These are phyloP conservation scores for Neurospora tetrasperma DNA, from an alignment of 495 filamentous ascomycete species.

Conservation along the genomic window DNA sequence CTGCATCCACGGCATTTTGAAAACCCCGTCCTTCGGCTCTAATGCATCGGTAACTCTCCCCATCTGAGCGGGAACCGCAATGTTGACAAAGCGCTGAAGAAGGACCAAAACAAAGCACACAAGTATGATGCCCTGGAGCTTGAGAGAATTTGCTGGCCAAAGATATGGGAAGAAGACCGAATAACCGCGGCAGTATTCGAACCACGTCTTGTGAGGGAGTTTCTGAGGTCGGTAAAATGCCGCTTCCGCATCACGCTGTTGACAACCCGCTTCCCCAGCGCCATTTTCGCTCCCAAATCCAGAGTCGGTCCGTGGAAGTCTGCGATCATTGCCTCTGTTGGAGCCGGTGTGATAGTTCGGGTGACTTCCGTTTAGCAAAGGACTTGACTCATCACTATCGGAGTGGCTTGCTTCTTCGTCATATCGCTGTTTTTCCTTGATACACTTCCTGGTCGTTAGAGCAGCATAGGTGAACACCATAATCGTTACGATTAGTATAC, in stretches of 20 bases:
- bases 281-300: slow-evolving; percentile 17
- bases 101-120: slow-evolving; percentile 69
- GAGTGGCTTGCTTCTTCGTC: slow-evolving; percentile 38
- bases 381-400: slow-evolving; percentile 39
- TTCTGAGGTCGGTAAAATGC: slow-evolving; percentile 45
- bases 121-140: slow-evolving; percentile 65
- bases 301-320: slow-evolving; percentile 9
- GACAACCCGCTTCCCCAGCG: slow-evolving; percentile 18
- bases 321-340: slow-evolving; percentile 14
- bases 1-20: slow-evolving; percentile 24
- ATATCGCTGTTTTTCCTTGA: slow-evolving; percentile 24
- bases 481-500: slow-evolving; percentile 28
- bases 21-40: slow-evolving; percentile 13
- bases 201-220: slow-evolving; percentile 32
- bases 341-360: slow-evolving; percentile 25
- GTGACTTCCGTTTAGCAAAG: slow-evolving; percentile 26
- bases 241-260: slow-evolving; percentile 33
- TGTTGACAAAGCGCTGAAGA: slow-evolving; percentile 67
- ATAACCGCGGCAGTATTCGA: slow-evolving; percentile 80
- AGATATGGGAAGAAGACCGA: slow-evolving; percentile 87
- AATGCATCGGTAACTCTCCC: slow-evolving; percentile 63
- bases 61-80: slow-evolving; percentile 68
- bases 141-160: slow-evolving; percentile 70
- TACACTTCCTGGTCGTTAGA: slow-evolving; percentile 18
- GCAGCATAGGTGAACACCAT: slow-evolving; percentile 32